phyloP scores from a whole-genome alignment of 352 stramenopile species.

The Globisporangium paroecandrum region DNA sequence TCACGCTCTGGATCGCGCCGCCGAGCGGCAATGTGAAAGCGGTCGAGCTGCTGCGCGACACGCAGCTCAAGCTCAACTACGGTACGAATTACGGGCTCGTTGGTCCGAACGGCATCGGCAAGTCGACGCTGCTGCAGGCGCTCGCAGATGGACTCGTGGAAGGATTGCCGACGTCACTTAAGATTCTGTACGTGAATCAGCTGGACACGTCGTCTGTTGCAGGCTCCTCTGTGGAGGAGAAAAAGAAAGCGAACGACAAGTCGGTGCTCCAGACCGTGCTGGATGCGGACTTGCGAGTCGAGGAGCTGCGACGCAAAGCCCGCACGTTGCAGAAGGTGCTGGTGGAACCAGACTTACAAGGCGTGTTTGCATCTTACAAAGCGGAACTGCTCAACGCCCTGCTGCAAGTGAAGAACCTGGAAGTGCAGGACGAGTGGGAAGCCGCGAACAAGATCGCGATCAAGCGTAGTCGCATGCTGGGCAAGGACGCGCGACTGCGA shows the following conservation, averaged over 20 bases:
- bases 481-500: conserved; percentile 47
- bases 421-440: conserved; percentile 32
- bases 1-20: conserved; percentile 39
- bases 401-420: conserved; percentile 33
- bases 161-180: conserved; percentile 38
- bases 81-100: conserved; percentile 81
- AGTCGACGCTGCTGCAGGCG: conserved; percentile 92
- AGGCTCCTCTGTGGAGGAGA: background rate
- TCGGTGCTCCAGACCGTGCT: conserved; percentile 46
- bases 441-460: conserved; percentile 46
- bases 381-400: conserved; percentile 33
- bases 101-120: conserved; percentile 81
- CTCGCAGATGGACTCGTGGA: conserved; percentile 86
- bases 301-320: conserved; percentile 36
- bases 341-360: conserved; percentile 11
- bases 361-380: conserved; percentile 31
- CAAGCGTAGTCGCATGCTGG: conserved; percentile 49
- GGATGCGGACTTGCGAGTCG: conserved; percentile 41
- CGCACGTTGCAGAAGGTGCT: conserved; percentile 31
- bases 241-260: conserved; percentile 13
- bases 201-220: conserved; percentile 45
- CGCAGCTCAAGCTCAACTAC: conserved; percentile 72
- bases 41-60: conserved; percentile 61
- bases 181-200: conserved; percentile 62
- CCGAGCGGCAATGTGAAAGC: conserved; percentile 13